Conservation (phyloP, 768 basidiomycete species). For the Dentipellis sp. region DNA sequence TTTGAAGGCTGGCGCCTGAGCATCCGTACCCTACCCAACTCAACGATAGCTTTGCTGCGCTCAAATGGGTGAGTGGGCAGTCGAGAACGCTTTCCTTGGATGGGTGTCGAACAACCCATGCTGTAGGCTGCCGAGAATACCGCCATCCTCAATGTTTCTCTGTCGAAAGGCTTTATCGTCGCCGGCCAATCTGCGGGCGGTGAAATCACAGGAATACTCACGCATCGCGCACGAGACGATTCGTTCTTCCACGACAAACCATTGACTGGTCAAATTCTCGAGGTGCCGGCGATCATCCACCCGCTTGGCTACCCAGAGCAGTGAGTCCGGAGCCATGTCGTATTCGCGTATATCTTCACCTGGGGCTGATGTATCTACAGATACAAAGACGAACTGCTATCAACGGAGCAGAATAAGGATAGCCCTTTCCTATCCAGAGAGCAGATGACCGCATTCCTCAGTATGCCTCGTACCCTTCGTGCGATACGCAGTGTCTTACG, state of each 20-base stretch:
- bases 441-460: neutral
- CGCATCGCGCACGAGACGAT: neutral
- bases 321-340: too few relatives aligned
- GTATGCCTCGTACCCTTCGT: neutral
- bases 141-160: neutral
- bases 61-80: slow-evolving; percentile 12
- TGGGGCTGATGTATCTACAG: neutral
- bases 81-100: neutral
- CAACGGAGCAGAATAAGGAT: neutral
- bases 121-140: neutral
- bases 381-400: neutral
- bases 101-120: neutral
- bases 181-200: neutral
- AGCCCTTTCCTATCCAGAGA: neutral
- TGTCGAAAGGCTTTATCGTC: neutral
- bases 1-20: slow-evolving; percentile 9
- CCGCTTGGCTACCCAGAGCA: too few relatives aligned
- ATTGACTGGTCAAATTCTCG: too few relatives aligned
- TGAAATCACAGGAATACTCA: neutral
- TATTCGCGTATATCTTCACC: neutral
- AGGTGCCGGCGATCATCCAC: too few relatives aligned
- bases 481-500: neutral
- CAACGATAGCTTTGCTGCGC: slow-evolving; percentile 15
- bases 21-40: slow-evolving; percentile 9
- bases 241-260: neutral